Conservation (phyloP, 192 early-diverging fungal species). For the Spinellus fusiger region DNA sequence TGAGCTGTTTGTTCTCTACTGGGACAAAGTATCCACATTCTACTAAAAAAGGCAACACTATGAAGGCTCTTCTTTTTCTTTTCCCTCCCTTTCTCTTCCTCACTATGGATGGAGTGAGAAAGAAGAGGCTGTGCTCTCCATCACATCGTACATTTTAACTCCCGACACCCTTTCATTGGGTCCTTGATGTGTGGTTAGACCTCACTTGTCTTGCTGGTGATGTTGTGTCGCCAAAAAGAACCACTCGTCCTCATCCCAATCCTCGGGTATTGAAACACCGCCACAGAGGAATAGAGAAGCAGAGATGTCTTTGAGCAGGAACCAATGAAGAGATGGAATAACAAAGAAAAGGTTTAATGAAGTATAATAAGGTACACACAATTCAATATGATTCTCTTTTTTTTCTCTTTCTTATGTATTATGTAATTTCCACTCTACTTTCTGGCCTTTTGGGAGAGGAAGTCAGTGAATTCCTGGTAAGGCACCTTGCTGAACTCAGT, state of each 20-base stretch:
- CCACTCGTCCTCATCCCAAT: too few relatives aligned
- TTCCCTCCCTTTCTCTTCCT: background rate
- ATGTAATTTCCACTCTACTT: slow-evolving; percentile 27
- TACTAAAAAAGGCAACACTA: background rate
- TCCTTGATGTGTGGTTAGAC: background rate
- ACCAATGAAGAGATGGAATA: too few relatives aligned
- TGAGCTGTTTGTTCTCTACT: background rate
- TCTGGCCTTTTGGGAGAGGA: slow-evolving; percentile 51
- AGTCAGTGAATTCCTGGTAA: slow-evolving; percentile 85
- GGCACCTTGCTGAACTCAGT: slow-evolving; percentile 82
- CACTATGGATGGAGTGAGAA: background rate
- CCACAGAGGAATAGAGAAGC: too few relatives aligned
- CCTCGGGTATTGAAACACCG: too few relatives aligned
- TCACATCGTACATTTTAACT: background rate
- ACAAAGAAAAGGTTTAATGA: too few relatives aligned
- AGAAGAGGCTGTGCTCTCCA: background rate
- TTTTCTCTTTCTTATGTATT: too few relatives aligned
- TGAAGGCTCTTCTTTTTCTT: background rate
- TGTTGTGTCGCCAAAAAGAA: too few relatives aligned
- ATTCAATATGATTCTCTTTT: too few relatives aligned
- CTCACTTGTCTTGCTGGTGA: too few relatives aligned
- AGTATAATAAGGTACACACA: too few relatives aligned
- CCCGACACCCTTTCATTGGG: background rate
- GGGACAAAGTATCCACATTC: too few relatives aligned
- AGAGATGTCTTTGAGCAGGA: too few relatives aligned